Evolutionary conservation across 2,329 filamentous ascomycete species (phyloP), one percentile per base, ranked within the genome.

Genomic region (Chalaropsis ovoidea): DNA sequence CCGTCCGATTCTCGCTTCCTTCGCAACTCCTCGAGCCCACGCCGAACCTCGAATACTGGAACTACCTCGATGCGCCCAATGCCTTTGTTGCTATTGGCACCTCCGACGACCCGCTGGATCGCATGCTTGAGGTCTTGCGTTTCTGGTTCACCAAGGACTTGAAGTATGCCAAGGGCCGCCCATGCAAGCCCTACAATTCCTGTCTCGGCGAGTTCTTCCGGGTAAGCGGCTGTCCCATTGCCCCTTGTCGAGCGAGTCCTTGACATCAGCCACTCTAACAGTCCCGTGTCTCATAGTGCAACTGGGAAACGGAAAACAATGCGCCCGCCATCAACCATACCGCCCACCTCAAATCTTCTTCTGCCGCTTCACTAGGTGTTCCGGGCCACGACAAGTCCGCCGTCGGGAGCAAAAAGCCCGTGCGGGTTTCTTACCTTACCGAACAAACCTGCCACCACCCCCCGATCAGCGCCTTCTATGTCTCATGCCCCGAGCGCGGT

Each of bases 71-170:
- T 76, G 85, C 91, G 71, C 93, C 93, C 24, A 95, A 95, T 75
- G 90, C 92, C 61, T 96, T 99, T 69, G 78, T 85, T 69, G 83
- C 82, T 58, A 87, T 87, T 71, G 94, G 93, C 71, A 93, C 93
- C 71, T 94, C 93, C 19, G 89, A 97, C 71, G 90, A 97, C 71
- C 84, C 88, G 11, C 79, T 97, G 65, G 93, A 94, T 71, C 90
- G 94, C 70, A 96, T 96, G 89, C 83, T 99, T 63, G 92, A 93
- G 72, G 90, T 95, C 39, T 77, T 97, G 71, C 86, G 92, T 68
- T 99, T 97, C 77, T 99, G 94, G 94, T 95, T 97, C 72, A 97
- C 94, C 69, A 99, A 99, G 76, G 94, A 99, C 75, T 76, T 99
- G 76, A 99, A 99, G 83, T 99, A 97, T 73, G 90, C 95, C 74